Conservation (phyloP, 2,329 filamentous ascomycete species). For the Fusarium multiceps region DNA sequence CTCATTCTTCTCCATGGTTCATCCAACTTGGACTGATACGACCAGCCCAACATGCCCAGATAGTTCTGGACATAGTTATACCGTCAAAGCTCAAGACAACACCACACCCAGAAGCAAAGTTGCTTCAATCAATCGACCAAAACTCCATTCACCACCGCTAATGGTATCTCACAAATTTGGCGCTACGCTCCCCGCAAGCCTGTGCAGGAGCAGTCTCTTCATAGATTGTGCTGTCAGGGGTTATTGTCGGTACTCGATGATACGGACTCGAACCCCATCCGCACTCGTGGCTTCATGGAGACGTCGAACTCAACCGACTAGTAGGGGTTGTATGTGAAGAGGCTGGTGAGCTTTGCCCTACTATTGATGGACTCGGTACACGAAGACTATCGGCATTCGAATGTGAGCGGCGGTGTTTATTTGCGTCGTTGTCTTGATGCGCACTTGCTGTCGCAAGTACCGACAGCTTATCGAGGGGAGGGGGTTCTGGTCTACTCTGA, state of each 20-base stretch:
- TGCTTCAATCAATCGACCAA: not conserved
- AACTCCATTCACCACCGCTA: conserved; percentile 3
- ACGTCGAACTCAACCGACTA: conserved; percentile 40
- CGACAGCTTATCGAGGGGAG: conserved; percentile 51
- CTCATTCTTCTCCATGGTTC: not conserved
- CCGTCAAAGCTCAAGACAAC: not conserved
- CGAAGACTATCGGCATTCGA: conserved; percentile 40
- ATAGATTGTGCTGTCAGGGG: conserved; percentile 21
- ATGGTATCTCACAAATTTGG: not conserved
- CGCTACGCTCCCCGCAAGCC: not conserved
- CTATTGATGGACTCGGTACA: conserved; percentile 39
- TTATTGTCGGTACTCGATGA: conserved; percentile 2
- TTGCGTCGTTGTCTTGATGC: conserved; percentile 44
- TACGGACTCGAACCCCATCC: conserved; percentile 35
- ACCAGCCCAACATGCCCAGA: not conserved
- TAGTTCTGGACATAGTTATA: not conserved
- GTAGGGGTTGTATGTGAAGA: conserved; percentile 40
- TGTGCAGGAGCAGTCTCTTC: not conserved
- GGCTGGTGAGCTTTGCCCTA: conserved; percentile 38
- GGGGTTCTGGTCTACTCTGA: conserved; percentile 37
- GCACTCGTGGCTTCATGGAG: conserved; percentile 40
- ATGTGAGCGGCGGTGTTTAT: conserved; percentile 37
- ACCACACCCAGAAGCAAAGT: not conserved
- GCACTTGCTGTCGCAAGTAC: conserved; percentile 54
- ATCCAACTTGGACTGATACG: not conserved